Evolutionary conservation across 306 rosid species (phyloP).

Genomic region (Dryas alaskensis): DNA sequence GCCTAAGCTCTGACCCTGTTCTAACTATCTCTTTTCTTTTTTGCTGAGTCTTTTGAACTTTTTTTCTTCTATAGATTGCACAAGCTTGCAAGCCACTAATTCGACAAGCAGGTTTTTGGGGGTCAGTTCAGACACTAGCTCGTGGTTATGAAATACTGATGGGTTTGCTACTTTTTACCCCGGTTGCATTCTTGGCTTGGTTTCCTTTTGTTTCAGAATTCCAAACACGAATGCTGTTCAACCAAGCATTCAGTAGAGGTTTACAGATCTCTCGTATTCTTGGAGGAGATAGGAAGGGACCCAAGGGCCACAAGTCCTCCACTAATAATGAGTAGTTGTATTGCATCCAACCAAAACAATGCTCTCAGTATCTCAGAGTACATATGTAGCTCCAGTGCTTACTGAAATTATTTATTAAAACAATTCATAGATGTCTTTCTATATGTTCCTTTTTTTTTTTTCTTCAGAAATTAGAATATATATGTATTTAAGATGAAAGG

Average conservation of each 20-base stretch:
- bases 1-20: background rate
- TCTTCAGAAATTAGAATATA: background rate
- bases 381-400: background rate
- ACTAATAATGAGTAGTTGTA: conserved; percentile 52
- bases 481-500: background rate
- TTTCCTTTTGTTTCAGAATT: conserved; percentile 95
- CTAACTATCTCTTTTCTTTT: background rate
- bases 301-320: conserved; percentile 66
- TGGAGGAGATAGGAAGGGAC: conserved; percentile 74
- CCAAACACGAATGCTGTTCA: conserved; percentile 93
- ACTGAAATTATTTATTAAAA: background rate
- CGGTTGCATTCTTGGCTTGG: conserved; percentile 97
- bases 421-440: background rate
- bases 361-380: background rate
- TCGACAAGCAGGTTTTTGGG: conserved; percentile 54
- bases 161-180: conserved; percentile 86
- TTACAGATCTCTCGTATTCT: conserved; percentile 92
- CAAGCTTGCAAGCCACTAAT: conserved; percentile 83
- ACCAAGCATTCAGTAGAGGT: conserved; percentile 98
- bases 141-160: conserved; percentile 78
- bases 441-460: background rate
- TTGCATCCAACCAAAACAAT: background rate
- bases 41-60: background rate
- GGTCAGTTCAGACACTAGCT: conserved; percentile 67
- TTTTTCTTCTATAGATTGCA: conserved; percentile 54